phyloP scores from a whole-genome alignment of 345 rosid species.

The Barbarea vulgaris region DNA sequence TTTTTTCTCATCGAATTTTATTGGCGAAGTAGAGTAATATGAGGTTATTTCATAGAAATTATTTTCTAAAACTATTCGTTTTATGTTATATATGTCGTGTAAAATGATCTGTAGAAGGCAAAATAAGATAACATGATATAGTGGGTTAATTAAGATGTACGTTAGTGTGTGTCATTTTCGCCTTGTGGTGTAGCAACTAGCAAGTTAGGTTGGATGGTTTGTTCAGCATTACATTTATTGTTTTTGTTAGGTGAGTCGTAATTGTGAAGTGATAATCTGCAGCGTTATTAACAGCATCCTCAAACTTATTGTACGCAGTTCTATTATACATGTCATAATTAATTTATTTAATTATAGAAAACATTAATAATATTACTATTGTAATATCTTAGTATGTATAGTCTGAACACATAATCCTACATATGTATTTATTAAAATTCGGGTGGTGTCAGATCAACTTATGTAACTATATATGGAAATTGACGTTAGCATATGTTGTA shows the following conservation, averaged over 20 bases:
- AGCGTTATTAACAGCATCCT: neutral
- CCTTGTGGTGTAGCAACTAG: constrained; percentile 6
- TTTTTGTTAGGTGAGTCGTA: constrained; percentile 33
- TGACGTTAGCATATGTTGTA: neutral
- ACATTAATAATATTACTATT: no score
- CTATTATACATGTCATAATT: neutral
- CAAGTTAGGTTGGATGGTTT: constrained; percentile 29
- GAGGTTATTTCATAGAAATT: neutral
- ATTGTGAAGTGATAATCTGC: constrained; percentile 16
- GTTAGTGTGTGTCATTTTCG: constrained; percentile 34
- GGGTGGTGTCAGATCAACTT: neutral
- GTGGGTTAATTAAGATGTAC: constrained; percentile 15
- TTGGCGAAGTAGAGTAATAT: neutral
- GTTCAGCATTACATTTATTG: constrained; percentile 16
- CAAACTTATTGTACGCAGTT: neutral
- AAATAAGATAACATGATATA: neutral
- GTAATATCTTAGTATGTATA: neutral
- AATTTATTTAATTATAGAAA: no score
- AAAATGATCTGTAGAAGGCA: neutral
- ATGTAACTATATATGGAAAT: neutral
- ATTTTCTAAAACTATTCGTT: neutral
- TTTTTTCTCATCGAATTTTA: neutral
- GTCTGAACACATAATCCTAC: neutral
- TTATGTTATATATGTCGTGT: neutral
- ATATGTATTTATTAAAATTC: neutral